Percentiles rank a stretch among this genome's conserved stretches.
phyloP scores from a whole-genome alignment of 495 filamentous ascomycete species.

The Hypoxylon intermedium region DNA sequence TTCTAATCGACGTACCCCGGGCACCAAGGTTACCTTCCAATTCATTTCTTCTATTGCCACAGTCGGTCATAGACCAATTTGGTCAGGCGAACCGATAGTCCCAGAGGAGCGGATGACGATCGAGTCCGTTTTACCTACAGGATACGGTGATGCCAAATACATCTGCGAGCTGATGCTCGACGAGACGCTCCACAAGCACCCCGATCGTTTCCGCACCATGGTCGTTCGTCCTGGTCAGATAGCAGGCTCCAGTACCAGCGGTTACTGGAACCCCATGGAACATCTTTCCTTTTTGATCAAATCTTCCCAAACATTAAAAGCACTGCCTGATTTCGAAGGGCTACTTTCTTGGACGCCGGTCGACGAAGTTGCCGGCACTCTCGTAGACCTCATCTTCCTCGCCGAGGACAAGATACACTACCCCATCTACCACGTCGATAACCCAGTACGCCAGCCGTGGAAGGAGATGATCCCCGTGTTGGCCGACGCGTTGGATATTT shows the following conservation, averaged over 20 bases:
- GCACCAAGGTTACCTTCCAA: conserved; percentile 48
- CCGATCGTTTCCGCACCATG: conserved; percentile 55
- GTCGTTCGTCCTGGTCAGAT: conserved; percentile 59
- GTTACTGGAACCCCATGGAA: conserved; percentile 62
- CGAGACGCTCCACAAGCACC: conserved; percentile 54
- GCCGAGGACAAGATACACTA: conserved; percentile 35
- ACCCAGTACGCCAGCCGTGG: conserved; percentile 59
- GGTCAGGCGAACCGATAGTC: conserved; percentile 50
- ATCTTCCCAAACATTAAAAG: conserved; percentile 57
- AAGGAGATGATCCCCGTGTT: conserved; percentile 50
- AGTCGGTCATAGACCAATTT: conserved; percentile 54
- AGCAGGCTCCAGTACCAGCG: conserved; percentile 54
- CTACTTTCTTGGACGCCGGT: conserved; percentile 60
- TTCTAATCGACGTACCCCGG: conserved; percentile 36
- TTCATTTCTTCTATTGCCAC: conserved; percentile 62
- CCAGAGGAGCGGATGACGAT: conserved; percentile 48
- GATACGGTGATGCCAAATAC: conserved; percentile 62
- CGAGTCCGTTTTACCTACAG: conserved; percentile 52
- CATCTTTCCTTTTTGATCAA: conserved; percentile 61
- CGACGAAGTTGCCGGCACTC: conserved; percentile 41
- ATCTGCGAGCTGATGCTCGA: conserved; percentile 60
- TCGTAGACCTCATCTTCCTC: conserved; percentile 23
- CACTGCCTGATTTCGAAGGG: conserved; percentile 55
- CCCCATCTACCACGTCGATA: conserved; percentile 63
- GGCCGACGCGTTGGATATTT: conserved; percentile 50